phyloP scores from a whole-genome alignment of 495 filamentous ascomycete species.

The Chaetomium cochliodes region DNA sequence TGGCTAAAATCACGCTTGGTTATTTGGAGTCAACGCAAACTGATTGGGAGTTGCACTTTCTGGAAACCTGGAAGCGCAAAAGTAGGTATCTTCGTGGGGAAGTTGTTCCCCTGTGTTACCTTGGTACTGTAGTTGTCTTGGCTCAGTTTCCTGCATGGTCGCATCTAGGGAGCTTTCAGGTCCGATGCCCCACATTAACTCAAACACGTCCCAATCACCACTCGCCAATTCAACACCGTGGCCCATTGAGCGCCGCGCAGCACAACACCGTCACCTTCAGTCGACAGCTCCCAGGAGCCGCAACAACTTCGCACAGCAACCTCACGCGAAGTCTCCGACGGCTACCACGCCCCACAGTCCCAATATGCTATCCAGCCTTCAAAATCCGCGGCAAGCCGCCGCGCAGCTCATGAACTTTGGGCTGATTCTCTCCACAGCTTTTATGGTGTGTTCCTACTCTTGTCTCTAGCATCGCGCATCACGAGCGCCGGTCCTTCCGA shows the following conservation, averaged over 20 bases:
- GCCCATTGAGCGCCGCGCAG: conserved; percentile 12
- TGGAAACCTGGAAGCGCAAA: too few relatives aligned
- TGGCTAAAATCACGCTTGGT: too few relatives aligned
- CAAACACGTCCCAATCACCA: conserved; percentile 26
- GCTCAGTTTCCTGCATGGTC: too few relatives aligned
- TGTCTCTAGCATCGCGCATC: not conserved
- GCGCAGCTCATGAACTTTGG: conserved; percentile 94
- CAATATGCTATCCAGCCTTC: conserved; percentile 69
- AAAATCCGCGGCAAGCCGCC: conserved; percentile 77
- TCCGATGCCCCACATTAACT: conserved; percentile 13
- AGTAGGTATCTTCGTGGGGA: too few relatives aligned
- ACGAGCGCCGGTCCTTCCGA: not conserved
- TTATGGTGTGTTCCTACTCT: conserved; percentile 60
- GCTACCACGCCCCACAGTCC: not conserved
- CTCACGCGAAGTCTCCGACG: not conserved
- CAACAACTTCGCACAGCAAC: conserved; percentile 12
- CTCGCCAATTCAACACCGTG: conserved; percentile 28
- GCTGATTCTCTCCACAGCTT: conserved; percentile 88
- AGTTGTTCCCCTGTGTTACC: too few relatives aligned
- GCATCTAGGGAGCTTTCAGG: not conserved
- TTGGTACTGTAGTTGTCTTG: too few relatives aligned
- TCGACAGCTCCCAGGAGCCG: conserved; percentile 2
- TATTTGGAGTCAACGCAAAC: too few relatives aligned
- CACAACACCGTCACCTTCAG: not conserved
- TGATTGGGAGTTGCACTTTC: too few relatives aligned